Percentiles rank a stretch among this genome's conserved stretches.
Evolutionary conservation across 2,329 filamentous ascomycete genomes (phyloP).

Genomic region (Ceratocystis colombiana): DNA sequence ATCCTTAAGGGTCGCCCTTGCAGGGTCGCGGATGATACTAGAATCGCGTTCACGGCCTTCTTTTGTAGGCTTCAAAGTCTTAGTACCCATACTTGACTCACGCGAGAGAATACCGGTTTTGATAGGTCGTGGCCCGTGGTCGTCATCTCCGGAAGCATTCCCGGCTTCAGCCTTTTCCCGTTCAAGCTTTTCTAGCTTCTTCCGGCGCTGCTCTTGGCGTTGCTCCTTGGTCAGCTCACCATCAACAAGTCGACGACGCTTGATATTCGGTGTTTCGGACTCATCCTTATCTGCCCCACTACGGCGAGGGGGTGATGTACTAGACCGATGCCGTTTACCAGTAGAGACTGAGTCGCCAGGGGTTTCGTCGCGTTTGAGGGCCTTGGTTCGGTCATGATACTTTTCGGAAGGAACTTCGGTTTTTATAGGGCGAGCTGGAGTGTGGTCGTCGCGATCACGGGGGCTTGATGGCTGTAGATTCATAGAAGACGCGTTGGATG

Average conservation of each 20-base stretch:
- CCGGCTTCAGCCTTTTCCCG: slow-evolving; percentile 32
- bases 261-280: slow-evolving; percentile 45
- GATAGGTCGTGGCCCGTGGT: slow-evolving; percentile 36
- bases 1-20: slow-evolving; percentile 33
- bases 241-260: slow-evolving; percentile 48
- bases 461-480: slow-evolving; percentile 41
- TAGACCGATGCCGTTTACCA: slow-evolving; percentile 49
- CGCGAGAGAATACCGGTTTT: slow-evolving; percentile 27
- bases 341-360: slow-evolving; percentile 43
- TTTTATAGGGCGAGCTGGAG: slow-evolving; percentile 38
- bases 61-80: slow-evolving; percentile 25
- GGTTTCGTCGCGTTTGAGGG: slow-evolving; percentile 52
- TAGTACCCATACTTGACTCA: slow-evolving; percentile 16
- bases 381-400: slow-evolving; percentile 49
- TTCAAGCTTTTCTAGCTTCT: slow-evolving; percentile 18
- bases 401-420: slow-evolving; percentile 35
- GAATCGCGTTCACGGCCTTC: slow-evolving; percentile 22
- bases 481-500: slow-evolving; percentile 44
- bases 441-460: slow-evolving; percentile 42
- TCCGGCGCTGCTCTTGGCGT: slow-evolving; percentile 15
- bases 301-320: slow-evolving; percentile 45
- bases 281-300: slow-evolving; percentile 45
- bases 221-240: slow-evolving; percentile 39
- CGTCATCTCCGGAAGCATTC: slow-evolving; percentile 37
- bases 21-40: slow-evolving; percentile 20